phyloP scores from a whole-genome alignment of 345 rosid genomes.

The Pugionium cornutum region DNA sequence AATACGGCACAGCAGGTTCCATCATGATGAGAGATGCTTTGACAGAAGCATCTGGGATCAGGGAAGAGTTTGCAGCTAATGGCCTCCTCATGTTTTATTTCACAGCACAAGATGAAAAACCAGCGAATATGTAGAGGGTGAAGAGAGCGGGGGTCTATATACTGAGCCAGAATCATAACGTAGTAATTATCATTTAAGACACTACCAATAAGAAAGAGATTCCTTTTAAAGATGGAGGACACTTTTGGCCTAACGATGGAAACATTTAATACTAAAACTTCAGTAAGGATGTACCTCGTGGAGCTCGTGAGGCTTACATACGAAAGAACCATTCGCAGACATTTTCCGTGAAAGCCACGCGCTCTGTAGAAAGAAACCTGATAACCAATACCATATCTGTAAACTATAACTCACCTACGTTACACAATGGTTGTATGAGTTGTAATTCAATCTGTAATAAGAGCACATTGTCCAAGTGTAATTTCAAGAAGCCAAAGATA shows the following conservation, averaged over 20 bases:
- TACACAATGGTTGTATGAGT: background rate
- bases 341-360: constrained; percentile 6
- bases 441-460: background rate
- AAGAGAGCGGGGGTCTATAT: constrained; percentile 5
- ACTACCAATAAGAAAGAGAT: constrained; percentile 20
- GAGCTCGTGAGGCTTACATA: constrained; percentile 16
- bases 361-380: background rate
- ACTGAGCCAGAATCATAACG: constrained; percentile 16
- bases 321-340: background rate
- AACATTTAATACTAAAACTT: constrained; percentile 19
- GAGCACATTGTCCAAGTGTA: background rate
- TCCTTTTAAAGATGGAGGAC: constrained; percentile 1
- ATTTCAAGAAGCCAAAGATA: constrained; percentile 1
- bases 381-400: background rate
- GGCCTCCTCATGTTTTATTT: constrained; percentile 17
- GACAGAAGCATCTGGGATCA: constrained; percentile 3
- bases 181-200: constrained; percentile 8
- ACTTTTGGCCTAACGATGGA: constrained; percentile 1
- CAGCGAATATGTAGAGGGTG: constrained; percentile 2
- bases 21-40: constrained; percentile 17
- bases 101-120: background rate
- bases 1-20: background rate
- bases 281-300: background rate
- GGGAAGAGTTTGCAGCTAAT: background rate
- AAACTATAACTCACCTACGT: background rate